These are phyloP conservation scores for Postia placenta DNA, from an alignment of 768 basidiomycete species.

Conservation along the genomic window DNA sequence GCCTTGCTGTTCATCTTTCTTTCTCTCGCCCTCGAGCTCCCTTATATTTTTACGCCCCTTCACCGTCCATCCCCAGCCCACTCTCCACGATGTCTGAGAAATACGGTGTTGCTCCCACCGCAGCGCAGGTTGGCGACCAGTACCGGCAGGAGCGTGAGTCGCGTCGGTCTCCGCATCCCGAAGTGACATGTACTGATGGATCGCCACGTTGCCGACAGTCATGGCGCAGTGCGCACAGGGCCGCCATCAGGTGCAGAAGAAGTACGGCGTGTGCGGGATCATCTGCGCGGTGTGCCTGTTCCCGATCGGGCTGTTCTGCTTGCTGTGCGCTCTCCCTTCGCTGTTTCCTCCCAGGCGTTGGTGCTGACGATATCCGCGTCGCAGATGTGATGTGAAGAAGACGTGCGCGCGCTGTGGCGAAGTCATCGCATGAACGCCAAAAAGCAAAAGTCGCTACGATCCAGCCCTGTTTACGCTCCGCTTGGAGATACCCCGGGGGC, in stretches of 20 bases:
- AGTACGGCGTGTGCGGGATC: conserved; percentile 26
- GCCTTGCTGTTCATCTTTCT: too few relatives aligned
- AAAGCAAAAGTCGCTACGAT: too few relatives aligned
- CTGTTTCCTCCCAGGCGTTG: background rate
- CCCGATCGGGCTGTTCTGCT: conserved; percentile 19
- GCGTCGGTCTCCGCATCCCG: background rate
- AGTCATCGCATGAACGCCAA: background rate
- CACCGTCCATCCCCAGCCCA: background rate
- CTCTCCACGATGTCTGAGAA: background rate
- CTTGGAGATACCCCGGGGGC: too few relatives aligned
- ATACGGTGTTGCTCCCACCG: background rate
- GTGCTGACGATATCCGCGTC: background rate
- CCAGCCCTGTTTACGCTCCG: too few relatives aligned
- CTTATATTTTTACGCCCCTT: background rate
- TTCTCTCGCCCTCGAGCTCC: background rate
- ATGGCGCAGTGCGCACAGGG: conserved; percentile 24
- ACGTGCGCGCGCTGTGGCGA: conserved; percentile 8
- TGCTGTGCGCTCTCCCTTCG: conserved; percentile 7
- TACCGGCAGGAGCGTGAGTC: conserved; percentile 15
- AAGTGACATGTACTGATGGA: background rate
- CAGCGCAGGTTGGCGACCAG: conserved; percentile 6
- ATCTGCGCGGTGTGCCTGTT: conserved; percentile 26
- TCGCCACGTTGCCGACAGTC: conserved; percentile 9
- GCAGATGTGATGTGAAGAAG: conserved; percentile 8
- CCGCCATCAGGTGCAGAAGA: conserved; percentile 23